phyloP scores from a whole-genome alignment of 2,329 filamentous ascomycete genomes.

The Aureobasidium pullulans region DNA sequence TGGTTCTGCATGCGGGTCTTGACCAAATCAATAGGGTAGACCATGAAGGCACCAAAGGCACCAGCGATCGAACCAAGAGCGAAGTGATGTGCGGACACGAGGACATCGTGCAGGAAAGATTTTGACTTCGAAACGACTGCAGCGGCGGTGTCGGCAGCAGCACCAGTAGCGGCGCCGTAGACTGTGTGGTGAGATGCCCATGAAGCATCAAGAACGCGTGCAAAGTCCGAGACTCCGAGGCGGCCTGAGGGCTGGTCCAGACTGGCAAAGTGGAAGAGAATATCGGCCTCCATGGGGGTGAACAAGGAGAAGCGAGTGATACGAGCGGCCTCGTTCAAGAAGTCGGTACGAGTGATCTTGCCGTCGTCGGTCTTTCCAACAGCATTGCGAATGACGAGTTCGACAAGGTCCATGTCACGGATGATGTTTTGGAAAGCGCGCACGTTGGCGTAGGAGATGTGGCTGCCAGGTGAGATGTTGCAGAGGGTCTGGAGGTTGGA shows the following conservation, averaged over 20 bases:
- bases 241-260: conserved; percentile 83
- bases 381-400: conserved; percentile 84
- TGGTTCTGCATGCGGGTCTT: conserved; percentile 99
- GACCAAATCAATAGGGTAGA: conserved; percentile 96
- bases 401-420: conserved; percentile 93
- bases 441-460: conserved; percentile 96
- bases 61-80: conserved; percentile 80
- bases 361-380: conserved; percentile 76
- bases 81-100: conserved; percentile 86
- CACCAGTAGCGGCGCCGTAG: conserved; percentile 34
- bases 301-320: conserved; percentile 92
- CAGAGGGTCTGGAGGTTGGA: conserved; percentile 87
- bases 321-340: conserved; percentile 85
- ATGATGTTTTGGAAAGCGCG: conserved; percentile 98
- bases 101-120: conserved; percentile 54
- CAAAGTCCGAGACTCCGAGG: conserved; percentile 75
- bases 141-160: conserved; percentile 37
- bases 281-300: conserved; percentile 97
- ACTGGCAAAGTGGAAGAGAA: conserved; percentile 96
- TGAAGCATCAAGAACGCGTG: conserved; percentile 88
- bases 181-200: conserved; percentile 58
- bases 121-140: conserved; percentile 50
- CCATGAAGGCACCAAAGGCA: conserved; percentile 98
- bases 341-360: conserved; percentile 89
- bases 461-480: conserved; percentile 85